Percentiles rank a stretch among this genome's conserved stretches.
Conservation (phyloP, 352 stramenopile species). For the Salisapilia sapeloensis region DNA sequence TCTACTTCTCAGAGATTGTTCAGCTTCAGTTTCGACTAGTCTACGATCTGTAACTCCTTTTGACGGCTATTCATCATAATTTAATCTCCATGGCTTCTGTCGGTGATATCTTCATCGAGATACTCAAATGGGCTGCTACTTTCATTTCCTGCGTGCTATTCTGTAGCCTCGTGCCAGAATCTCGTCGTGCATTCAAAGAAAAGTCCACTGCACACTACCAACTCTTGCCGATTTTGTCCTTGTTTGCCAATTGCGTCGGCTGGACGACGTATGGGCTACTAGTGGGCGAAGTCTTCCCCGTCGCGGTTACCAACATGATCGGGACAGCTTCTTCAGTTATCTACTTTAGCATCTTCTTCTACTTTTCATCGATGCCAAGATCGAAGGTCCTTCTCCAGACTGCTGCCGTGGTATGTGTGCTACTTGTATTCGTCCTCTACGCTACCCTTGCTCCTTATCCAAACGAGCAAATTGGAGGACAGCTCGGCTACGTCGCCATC, state of each 20-base stretch:
- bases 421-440: conserved; percentile 16
- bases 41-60: too few species aligned
- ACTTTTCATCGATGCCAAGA: conserved; percentile 5
- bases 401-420: conserved; percentile 4
- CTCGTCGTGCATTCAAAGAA: too few species aligned
- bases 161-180: too few species aligned
- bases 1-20: too few species aligned
- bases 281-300: conserved; percentile 25
- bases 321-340: conserved; percentile 17
- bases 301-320: conserved; percentile 28
- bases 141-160: too few species aligned
- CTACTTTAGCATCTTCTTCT: conserved; percentile 33
- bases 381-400: conserved; percentile 9
- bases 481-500: conserved; percentile 37
- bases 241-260: conserved; percentile 38
- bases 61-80: too few species aligned
- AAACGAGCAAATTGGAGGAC: conserved; percentile 9
- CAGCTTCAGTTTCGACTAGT: too few species aligned
- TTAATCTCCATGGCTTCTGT: too few species aligned
- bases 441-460: conserved; percentile 12
- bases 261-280: conserved; percentile 38
- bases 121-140: too few species aligned
- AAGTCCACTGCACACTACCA: too few species aligned
- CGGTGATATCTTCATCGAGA: too few species aligned
- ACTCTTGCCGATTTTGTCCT: conserved; percentile 30